Evolutionary conservation across 768 basidiomycete genomes (phyloP).

Genomic region (Boletus pseudopeckii): DNA sequence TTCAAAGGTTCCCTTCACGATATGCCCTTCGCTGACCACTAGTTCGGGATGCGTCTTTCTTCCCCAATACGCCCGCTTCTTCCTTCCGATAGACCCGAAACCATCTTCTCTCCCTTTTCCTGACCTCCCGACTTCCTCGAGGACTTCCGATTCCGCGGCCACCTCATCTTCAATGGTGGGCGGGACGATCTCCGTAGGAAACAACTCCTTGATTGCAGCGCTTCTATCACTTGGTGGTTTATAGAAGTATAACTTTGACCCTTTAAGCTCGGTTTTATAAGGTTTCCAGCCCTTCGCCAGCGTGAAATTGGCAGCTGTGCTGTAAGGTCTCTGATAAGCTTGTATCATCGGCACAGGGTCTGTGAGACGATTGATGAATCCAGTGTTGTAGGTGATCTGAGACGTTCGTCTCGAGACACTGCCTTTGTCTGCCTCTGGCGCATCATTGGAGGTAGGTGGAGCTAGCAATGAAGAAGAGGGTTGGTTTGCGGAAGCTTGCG

Average conservation of each 20-base stretch:
- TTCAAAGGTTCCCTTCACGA: conserved; percentile 70
- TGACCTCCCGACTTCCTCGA: conserved; percentile 26
- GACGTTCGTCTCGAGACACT: conserved; percentile 57
- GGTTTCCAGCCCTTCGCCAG: conserved; percentile 81
- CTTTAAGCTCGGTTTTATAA: conserved; percentile 79
- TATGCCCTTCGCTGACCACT: conserved; percentile 35
- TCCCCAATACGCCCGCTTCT: conserved; percentile 77
- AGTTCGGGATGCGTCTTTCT: conserved; percentile 71
- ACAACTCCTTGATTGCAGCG: conserved; percentile 66
- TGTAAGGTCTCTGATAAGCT: conserved; percentile 28
- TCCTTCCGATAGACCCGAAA: conserved; percentile 34
- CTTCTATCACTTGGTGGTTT: conserved; percentile 74
- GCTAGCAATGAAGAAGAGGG: conserved; percentile 47
- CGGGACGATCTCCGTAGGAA: conserved; percentile 62
- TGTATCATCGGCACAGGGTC: conserved; percentile 45
- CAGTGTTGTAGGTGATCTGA: conserved; percentile 72
- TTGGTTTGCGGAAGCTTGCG: conserved; percentile 19
- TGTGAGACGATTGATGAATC: conserved; percentile 70
- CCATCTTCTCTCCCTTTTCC: conserved; percentile 36
- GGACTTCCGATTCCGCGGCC: conserved; percentile 22
- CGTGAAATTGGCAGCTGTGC: conserved; percentile 33
- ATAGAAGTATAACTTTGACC: conserved; percentile 82
- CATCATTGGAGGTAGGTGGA: conserved; percentile 49
- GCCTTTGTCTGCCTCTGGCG: conserved; percentile 32
- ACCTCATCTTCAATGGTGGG: conserved; percentile 49